Percentiles rank a stretch among this genome's conserved stretches.
Conservation (phyloP, 179 eudicot species). For the Pouteria campechiana region DNA sequence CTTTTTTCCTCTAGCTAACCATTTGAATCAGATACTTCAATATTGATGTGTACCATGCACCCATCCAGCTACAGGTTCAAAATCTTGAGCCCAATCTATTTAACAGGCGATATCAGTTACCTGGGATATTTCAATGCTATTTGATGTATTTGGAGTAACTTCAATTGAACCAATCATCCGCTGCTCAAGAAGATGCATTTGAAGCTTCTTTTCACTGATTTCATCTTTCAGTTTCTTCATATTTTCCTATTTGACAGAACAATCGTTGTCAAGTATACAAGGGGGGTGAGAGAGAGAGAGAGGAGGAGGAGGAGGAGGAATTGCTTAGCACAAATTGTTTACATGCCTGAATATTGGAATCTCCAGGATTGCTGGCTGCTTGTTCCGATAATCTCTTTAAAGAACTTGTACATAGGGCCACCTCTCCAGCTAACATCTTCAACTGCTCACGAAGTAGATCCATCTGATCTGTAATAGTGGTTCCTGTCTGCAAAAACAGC, state of each 20-base stretch:
- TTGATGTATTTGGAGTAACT: slow-evolving; percentile 20
- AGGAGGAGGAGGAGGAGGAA: too few relatives aligned
- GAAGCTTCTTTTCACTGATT: slow-evolving; percentile 43
- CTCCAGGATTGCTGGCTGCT: slow-evolving; percentile 31
- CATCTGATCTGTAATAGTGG: slow-evolving; percentile 42
- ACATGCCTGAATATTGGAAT: slow-evolving; percentile 30
- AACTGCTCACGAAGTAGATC: slow-evolving; percentile 46
- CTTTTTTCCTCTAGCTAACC: too few relatives aligned
- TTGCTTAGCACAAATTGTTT: not conserved
- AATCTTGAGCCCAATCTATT: too few relatives aligned
- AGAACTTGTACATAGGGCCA: slow-evolving; percentile 41
- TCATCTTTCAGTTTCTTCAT: slow-evolving; percentile 36
- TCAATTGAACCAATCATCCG: slow-evolving; percentile 40
- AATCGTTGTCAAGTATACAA: too few relatives aligned
- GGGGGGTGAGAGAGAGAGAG: too few relatives aligned
- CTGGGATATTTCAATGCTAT: slow-evolving; percentile 31
- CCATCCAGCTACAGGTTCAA: too few relatives aligned
- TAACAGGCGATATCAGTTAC: too few relatives aligned
- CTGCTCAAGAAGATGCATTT: slow-evolving; percentile 40
- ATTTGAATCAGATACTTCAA: too few relatives aligned
- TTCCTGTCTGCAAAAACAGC: slow-evolving; percentile 33
- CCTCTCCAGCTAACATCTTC: slow-evolving; percentile 47
- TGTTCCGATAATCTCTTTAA: slow-evolving; percentile 37
- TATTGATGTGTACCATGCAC: too few relatives aligned
- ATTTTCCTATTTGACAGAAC: slow-evolving; percentile 16